phyloP scores from a whole-genome alignment of 805 yeast species.

The Clavispora phyllophila region DNA sequence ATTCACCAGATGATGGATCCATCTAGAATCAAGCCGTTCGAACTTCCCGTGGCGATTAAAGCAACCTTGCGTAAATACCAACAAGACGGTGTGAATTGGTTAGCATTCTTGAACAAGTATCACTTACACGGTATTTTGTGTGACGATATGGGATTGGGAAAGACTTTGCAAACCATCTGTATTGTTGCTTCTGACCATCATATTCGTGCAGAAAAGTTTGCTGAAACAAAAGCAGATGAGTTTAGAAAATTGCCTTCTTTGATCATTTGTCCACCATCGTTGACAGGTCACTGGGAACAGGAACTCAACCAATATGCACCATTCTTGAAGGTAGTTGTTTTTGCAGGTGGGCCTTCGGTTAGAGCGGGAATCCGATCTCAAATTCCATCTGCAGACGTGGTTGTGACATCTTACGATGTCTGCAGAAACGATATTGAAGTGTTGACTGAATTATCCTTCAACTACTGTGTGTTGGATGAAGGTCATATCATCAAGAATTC shows the following conservation, averaged over 20 bases:
- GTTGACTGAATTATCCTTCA: conserved; percentile 60
- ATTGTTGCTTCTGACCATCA: conserved; percentile 96
- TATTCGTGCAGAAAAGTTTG: conserved; percentile 66
- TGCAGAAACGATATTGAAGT: conserved; percentile 83
- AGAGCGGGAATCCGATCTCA: conserved; percentile 53
- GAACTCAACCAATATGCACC: conserved; percentile 90
- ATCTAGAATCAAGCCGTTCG: conserved; percentile 79
- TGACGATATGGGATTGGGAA: conserved; percentile 99
- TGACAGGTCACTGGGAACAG: conserved; percentile 99
- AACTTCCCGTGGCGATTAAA: conserved; percentile 82
- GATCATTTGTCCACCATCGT: conserved; percentile 92
- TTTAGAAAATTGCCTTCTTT: conserved; percentile 75
- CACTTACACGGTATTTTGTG: conserved; percentile 95
- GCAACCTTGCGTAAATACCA: conserved; percentile 93
- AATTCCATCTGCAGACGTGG: conserved; percentile 64
- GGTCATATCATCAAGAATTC: conserved; percentile 97
- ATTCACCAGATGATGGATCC: conserved; percentile 98
- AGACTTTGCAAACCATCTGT: conserved; percentile 94
- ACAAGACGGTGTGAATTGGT: conserved; percentile 98
- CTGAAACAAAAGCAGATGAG: conserved; percentile 56
- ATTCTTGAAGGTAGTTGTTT: conserved; percentile 71
- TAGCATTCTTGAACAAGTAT: conserved; percentile 89
- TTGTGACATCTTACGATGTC: conserved; percentile 94
- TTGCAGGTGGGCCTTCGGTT: conserved; percentile 87
- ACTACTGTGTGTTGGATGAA: conserved; percentile 94